Base-by-base conservation (phyloP, 2,329 filamentous ascomycete genomes). In the Gaeumannomyces tritici region DNA sequence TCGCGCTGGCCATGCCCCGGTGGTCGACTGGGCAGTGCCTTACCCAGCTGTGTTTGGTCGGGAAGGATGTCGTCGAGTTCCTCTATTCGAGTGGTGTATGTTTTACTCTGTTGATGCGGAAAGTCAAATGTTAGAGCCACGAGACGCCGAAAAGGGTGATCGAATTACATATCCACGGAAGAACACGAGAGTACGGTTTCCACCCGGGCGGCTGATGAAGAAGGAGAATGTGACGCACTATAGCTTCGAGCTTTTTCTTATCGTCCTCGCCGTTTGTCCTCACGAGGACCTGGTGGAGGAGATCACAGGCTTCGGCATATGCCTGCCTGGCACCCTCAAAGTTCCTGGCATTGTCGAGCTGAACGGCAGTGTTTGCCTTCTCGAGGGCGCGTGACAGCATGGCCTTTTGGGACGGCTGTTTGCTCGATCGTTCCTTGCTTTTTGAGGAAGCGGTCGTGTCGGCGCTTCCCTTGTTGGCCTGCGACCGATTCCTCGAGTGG, bases 381-480 rank as follows among this genome's bases (percentile, higher is more conserved):
- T 96, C 89, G 62, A 99, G 79, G 0, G 95, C 95, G 69, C 90
- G 90, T n/a, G 93, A 96, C 47, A 99, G 82, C 93, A 98, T 98
- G 13, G 88, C 90, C 78, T 97, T 98, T 73, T 98, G 89, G 1
- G 89, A 91, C 18, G 85, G 84, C n/a, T 76, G 76, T 65, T 80
- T 80, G 59, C 62, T 66, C 1, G 64, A 60, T 47, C 76, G 75
- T 27, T 75, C 70, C 57, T 69, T 67, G 42, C 72, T 73, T 55
- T 71, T 73, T 27, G 73, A 73, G 47, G 73, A 74, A 21, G 29
- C 54, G 9, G 72, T 74, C 7, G 76, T 76, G 62, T 81, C 79
- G 26, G 71, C 69, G 67, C 78, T 80, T 47, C 75, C 74, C 64
- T 78, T 81, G n/a, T 73, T 70, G 4, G 74, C 71, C 54, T 76